Evolutionary conservation across 73 alveolate species (phyloP).

Genomic region (Paramecium sexaurelia): DNA sequence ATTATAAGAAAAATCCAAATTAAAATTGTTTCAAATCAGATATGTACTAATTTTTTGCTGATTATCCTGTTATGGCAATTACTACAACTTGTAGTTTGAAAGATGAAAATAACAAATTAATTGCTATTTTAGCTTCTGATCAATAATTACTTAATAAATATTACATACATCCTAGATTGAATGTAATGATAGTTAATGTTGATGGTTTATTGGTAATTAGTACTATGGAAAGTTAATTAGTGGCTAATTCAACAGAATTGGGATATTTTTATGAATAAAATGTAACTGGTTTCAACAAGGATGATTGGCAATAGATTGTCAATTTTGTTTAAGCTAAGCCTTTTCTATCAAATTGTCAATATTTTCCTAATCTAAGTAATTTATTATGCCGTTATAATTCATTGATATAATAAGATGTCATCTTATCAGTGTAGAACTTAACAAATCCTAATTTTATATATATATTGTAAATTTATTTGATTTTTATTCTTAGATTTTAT

Average conservation of each 20-base stretch:
- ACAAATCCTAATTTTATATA: neutral
- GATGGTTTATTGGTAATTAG: neutral
- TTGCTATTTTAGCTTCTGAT: neutral
- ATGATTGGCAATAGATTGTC: neutral
- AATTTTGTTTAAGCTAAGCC: neutral
- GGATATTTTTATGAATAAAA: constrained; percentile 3
- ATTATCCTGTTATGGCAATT: neutral
- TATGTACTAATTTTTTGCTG: neutral
- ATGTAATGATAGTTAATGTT: neutral
- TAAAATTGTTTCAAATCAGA: neutral
- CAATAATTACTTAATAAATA: neutral
- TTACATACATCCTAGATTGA: neutral
- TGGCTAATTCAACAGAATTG: neutral
- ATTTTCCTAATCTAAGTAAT: neutral
- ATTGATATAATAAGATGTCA: neutral
- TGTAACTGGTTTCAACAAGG: neutral
- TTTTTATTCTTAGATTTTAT: neutral
- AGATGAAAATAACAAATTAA: neutral
- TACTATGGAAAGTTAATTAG: neutral
- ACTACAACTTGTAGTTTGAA: neutral
- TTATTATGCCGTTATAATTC: neutral
- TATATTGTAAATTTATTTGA: neutral
- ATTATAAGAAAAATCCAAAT: neutral
- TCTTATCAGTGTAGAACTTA: neutral
- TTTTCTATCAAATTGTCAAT: neutral